These are phyloP conservation scores for Beauveria sp. DNA, from an alignment of 2,329 filamentous ascomycete species.

Conservation along the genomic window DNA sequence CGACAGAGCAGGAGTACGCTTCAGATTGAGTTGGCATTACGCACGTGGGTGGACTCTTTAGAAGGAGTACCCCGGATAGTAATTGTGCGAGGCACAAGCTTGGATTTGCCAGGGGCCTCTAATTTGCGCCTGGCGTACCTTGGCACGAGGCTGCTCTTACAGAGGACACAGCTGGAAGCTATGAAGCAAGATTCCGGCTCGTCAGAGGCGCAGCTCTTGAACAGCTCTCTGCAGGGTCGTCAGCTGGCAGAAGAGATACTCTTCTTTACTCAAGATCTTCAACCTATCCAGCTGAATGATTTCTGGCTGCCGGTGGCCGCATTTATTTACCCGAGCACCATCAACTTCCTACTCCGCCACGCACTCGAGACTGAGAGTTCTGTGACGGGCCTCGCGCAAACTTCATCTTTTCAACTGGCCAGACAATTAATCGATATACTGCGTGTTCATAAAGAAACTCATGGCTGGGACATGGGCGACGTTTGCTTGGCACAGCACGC, in stretches of 20 bases:
- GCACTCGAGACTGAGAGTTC: conserved; percentile 36
- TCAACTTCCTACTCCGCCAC: conserved; percentile 42
- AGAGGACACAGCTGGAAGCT: conserved; percentile 38
- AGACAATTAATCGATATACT: conserved; percentile 33
- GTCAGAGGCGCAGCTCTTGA: conserved; percentile 18
- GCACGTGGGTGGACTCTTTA: conserved; percentile 37
- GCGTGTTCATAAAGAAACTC: conserved; percentile 28
- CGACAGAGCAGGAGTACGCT: conserved; percentile 19
- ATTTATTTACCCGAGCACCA: conserved; percentile 40
- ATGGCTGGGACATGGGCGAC: conserved; percentile 42
- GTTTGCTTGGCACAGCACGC: conserved; percentile 40
- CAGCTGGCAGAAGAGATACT: conserved; percentile 42
- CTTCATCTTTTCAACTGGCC: conserved; percentile 34
- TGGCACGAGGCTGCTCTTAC: conserved; percentile 36
- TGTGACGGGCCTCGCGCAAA: conserved; percentile 25
- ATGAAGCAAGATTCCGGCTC: conserved; percentile 21
- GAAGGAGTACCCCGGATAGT: conserved; percentile 28
- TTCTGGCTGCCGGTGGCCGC: conserved; percentile 43
- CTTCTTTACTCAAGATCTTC: conserved; percentile 37
- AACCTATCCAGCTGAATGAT: conserved; percentile 33
- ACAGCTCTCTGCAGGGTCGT: conserved; percentile 33
- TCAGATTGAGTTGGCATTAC: conserved; percentile 30
- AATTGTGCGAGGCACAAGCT: conserved; percentile 33
- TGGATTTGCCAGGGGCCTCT: conserved; percentile 36
- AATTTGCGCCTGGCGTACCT: conserved; percentile 46